Evolutionary conservation across 2,329 filamentous ascomycete species (phyloP), one percentile per base, ranked within the genome.

Genomic region (Microascus cirrosus): DNA sequence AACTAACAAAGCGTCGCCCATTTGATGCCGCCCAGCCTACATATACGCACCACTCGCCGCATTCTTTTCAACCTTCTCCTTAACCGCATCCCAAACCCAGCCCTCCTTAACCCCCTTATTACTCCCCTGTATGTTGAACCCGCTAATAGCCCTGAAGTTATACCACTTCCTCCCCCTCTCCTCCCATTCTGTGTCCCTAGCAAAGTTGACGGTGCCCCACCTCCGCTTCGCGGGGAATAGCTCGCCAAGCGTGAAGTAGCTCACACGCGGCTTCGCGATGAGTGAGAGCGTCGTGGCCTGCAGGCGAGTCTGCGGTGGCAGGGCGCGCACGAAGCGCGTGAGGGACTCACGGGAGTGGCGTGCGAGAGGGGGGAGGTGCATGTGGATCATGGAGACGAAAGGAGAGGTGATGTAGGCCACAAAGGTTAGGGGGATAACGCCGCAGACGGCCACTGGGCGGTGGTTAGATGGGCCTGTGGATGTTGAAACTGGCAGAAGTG

Each of bases 331-430:
- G 66, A 80, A 85, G 58, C 77, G 76, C 59, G 77, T 70, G 24
- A 87, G 73, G 55, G 77, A 70, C 32, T 78, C 72, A 36, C 78
- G 79, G 0, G 85, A 87, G 45, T 76, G 70, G 52, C 87, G 82
- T 18, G 86, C 87, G 62, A 79, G 80, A 0, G 75, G 68, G 0
- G 90, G 90, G 1, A 92, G 75, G 24, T 81, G 79, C 55, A 94
- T 73, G 69, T 88, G 83, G 60, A 94, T 77, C 65, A 85, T 84
- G 48, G 84, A 83, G 8, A 93, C 87, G 65, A 87, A 89, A 2
- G 89, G 87, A 0, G 82, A 77, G 1, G 85, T 83, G 53, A 80
- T 79, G 68, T 84, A 86, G 39, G 79, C 75, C 24, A 90, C 77
- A 65, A 85, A 82, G 39, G 82, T 59, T 64, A 90, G 73, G 2